These are phyloP conservation scores for Cinchona pubescens DNA, from an alignment of 257 asterid species.

Conservation along the genomic window DNA sequence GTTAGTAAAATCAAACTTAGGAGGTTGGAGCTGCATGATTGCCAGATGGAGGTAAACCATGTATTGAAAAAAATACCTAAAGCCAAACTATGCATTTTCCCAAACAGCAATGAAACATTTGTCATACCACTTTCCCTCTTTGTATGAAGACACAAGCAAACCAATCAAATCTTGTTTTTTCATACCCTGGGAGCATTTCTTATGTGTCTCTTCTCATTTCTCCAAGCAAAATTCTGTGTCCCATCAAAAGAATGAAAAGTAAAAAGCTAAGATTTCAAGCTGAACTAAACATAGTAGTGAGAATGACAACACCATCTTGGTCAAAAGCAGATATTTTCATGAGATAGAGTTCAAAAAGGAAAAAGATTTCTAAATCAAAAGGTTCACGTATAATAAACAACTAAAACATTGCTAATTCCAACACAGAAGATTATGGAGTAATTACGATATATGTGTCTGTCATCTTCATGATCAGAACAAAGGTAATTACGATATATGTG, in stretches of 20 bases:
- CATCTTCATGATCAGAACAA: background rate
- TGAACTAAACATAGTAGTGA: background rate
- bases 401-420: background rate
- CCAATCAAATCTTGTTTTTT: constrained; percentile 65
- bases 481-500: background rate
- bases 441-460: background rate
- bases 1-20: constrained; percentile 42
- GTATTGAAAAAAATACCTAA: constrained; percentile 14
- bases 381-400: background rate
- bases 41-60: constrained; percentile 21
- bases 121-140: constrained; percentile 56
- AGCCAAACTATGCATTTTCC: background rate
- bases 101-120: background rate
- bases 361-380: background rate
- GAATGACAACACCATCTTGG: constrained; percentile 1
- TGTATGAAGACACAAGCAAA: constrained; percentile 52
- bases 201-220: constrained; percentile 8
- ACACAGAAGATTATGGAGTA: background rate
- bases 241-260: constrained; percentile 10
- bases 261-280: background rate
- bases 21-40: constrained; percentile 57
- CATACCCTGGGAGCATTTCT: constrained; percentile 36
- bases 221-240: constrained; percentile 51
- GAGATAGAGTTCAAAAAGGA: constrained; percentile 1
- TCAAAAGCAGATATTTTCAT: background rate